These are phyloP conservation scores for Cymodocea nodosa DNA, from an alignment of 116 monocot species.

Conservation along the genomic window DNA sequence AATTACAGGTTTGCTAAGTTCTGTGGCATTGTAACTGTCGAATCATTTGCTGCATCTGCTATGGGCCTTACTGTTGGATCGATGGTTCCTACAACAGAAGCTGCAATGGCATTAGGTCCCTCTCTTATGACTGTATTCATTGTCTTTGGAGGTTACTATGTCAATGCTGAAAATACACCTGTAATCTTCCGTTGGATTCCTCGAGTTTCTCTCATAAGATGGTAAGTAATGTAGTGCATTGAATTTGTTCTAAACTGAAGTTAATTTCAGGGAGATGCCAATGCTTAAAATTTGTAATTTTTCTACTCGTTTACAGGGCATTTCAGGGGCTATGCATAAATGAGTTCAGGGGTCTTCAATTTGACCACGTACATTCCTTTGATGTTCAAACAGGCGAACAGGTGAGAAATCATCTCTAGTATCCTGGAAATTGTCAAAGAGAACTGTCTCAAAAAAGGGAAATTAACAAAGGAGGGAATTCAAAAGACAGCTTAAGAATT, in stretches of 20 bases:
- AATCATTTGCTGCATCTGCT: conserved; percentile 96
- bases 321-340: conserved; percentile 95
- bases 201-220: conserved; percentile 44
- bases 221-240: conserved; percentile 9
- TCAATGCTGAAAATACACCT: conserved; percentile 88
- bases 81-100: conserved; percentile 91
- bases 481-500: too few species aligned
- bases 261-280: background rate
- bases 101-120: conserved; percentile 97
- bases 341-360: conserved; percentile 78
- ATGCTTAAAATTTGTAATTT: background rate
- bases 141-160: conserved; percentile 97
- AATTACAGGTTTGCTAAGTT: conserved; percentile 68
- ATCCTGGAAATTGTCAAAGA: too few species aligned
- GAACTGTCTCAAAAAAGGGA: too few species aligned
- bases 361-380: conserved; percentile 66
- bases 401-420: conserved; percentile 19
- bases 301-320: conserved; percentile 46
- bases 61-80: conserved; percentile 96
- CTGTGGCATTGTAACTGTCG: conserved; percentile 75
- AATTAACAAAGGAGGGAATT: too few species aligned
- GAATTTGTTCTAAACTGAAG: background rate
- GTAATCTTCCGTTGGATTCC: conserved; percentile 93
- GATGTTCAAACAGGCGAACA: conserved; percentile 93
- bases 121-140: conserved; percentile 97